Evolutionary conservation across 2,329 filamentous ascomycete genomes (phyloP).

Genomic region (Ophiosphaerella herpotricha): DNA sequence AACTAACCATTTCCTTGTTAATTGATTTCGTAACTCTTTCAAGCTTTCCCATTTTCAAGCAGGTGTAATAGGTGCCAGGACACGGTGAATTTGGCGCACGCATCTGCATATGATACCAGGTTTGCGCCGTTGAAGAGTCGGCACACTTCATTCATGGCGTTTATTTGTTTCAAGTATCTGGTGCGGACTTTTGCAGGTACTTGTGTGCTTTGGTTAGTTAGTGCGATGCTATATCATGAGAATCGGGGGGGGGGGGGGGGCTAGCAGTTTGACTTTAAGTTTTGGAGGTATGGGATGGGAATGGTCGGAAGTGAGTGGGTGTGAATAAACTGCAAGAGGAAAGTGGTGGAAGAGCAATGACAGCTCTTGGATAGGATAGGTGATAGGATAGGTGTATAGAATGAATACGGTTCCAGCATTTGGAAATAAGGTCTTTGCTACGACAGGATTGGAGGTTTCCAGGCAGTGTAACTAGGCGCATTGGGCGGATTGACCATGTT

Average conservation of each 20-base stretch:
- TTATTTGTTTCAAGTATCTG: background rate
- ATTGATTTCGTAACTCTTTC: too few relatives aligned
- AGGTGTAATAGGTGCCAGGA: background rate
- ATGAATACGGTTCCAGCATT: too few relatives aligned
- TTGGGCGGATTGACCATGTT: too few relatives aligned
- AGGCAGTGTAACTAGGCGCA: too few relatives aligned
- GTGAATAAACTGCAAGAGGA: background rate
- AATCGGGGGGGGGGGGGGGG: background rate
- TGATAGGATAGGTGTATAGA: too few relatives aligned
- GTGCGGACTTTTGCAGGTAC: background rate
- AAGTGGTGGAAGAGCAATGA: background rate
- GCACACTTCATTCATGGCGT: conserved; percentile 12
- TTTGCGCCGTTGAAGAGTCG: background rate
- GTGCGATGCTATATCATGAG: background rate
- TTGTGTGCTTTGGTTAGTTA: background rate
- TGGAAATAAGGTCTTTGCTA: background rate
- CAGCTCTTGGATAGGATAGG: too few relatives aligned
- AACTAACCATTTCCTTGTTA: background rate
- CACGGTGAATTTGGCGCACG: conserved; percentile 11
- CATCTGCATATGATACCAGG: conserved; percentile 30
- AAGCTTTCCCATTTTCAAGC: background rate
- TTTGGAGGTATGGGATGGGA: background rate
- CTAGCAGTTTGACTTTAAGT: background rate
- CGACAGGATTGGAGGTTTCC: too few relatives aligned
- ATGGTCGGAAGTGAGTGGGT: background rate